These are phyloP conservation scores for Mychonastes homosphaera DNA, from an alignment of 139 green algal species.

Conservation along the genomic window DNA sequence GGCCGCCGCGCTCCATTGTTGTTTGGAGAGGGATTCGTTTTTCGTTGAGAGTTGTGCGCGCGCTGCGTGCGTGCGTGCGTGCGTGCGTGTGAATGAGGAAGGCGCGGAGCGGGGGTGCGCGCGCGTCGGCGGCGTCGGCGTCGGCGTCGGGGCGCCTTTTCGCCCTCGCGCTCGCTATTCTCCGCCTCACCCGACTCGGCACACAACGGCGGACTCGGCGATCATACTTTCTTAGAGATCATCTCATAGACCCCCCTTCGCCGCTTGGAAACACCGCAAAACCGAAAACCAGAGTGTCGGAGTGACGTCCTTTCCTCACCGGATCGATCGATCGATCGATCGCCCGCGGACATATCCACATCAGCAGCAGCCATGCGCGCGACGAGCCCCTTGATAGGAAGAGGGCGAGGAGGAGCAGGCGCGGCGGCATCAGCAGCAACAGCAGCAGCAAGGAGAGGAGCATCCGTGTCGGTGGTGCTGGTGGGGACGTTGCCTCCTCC, in stretches of 20 bases:
- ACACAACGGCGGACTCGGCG: slow-evolving; percentile 4
- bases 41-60: not conserved
- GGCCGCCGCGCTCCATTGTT: not conserved
- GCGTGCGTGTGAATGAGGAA: not conserved
- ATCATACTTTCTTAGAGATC: too few species aligned
- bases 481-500: too few species aligned
- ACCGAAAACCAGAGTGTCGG: slow-evolving; percentile 3
- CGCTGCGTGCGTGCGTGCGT: not conserved
- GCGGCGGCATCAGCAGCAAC: too few species aligned
- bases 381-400: too few species aligned
- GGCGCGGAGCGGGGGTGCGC: not conserved
- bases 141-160: slow-evolving; percentile 1
- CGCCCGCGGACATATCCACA: too few species aligned
- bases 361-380: too few species aligned
- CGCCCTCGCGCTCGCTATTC: not conserved
- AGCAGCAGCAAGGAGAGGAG: too few species aligned
- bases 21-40: not conserved
- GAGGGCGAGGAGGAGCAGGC: too few species aligned
- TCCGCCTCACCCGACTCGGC: not conserved
- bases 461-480: too few species aligned
- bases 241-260: not conserved
- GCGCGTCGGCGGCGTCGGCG: not conserved
- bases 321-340: too few species aligned
- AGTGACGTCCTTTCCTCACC: too few species aligned
- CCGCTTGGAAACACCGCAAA: not conserved